phyloP scores from a whole-genome alignment of 208 protist species.

The Leishmania major region DNA sequence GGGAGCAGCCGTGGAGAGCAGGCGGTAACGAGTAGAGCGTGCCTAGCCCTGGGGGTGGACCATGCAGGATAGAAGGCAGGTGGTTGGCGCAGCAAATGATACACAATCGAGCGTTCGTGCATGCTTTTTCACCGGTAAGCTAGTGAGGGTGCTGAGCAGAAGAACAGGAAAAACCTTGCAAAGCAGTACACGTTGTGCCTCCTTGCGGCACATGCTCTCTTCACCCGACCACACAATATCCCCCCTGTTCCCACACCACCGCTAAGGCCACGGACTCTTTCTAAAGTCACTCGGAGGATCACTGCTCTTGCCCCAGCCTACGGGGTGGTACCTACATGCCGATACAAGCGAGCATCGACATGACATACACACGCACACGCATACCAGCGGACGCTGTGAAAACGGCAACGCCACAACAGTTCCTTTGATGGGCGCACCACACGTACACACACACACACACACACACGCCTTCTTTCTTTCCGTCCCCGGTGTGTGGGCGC shows the following conservation, averaged over 20 bases:
- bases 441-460: not conserved
- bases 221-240: not conserved
- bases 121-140: not conserved
- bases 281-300: not conserved
- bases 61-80: not conserved
- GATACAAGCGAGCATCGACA: not conserved
- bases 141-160: not conserved
- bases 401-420: no score
- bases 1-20: not conserved
- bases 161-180: not conserved
- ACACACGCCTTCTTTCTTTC: not conserved
- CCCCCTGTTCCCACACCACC: not conserved
- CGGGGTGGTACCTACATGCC: no score
- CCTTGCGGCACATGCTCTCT: not conserved
- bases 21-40: not conserved
- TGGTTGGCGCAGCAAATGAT: not conserved
- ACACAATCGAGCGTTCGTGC: not conserved
- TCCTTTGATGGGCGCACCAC: no score
- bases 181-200: not conserved
- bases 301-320: not conserved
- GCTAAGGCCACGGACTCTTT: not conserved
- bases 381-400: not conserved
- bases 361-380: not conserved
- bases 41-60: no score
- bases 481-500: no score